phyloP scores from a whole-genome alignment of 768 basidiomycete species.

The Russula sp. region DNA sequence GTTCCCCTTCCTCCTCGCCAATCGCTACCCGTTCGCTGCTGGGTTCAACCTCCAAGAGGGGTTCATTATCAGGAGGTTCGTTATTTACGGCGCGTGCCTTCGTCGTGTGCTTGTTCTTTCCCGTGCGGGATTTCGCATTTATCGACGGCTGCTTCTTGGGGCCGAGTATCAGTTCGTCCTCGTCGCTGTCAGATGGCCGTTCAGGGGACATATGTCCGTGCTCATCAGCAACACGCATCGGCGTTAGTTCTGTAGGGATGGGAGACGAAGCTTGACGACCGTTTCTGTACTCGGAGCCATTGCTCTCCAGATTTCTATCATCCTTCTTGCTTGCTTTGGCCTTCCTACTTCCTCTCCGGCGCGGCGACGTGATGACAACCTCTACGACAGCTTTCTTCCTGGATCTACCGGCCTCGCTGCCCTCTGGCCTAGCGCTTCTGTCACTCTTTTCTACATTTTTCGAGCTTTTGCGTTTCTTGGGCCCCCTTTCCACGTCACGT shows the following conservation, averaged over 20 bases:
- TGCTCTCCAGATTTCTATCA: constrained; percentile 7
- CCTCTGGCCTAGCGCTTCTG: constrained; percentile 8
- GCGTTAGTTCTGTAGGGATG: neutral
- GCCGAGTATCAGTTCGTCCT: constrained; percentile 3
- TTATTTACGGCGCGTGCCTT: neutral
- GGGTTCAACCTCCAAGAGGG: neutral
- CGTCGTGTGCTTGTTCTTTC: constrained; percentile 9
- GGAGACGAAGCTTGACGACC: neutral
- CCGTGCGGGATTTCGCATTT: constrained; percentile 13
- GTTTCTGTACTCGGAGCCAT: constrained; percentile 9
- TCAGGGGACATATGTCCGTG: neutral
- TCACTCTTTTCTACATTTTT: constrained; percentile 13
- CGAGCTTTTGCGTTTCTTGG: constrained; percentile 6
- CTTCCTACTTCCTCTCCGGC: constrained; percentile 21
- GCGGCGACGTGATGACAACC: constrained; percentile 24
- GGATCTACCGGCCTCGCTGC: constrained; percentile 5
- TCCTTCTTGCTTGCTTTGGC: constrained; percentile 5
- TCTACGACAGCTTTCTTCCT: constrained; percentile 19
- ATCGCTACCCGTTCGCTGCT: neutral
- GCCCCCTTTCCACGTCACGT: constrained; percentile 13
- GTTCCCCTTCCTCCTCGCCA: neutral
- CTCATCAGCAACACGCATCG: neutral
- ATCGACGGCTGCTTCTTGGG: constrained; percentile 16
- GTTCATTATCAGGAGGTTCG: neutral
- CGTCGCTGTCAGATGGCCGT: constrained; percentile 11